Conservation (phyloP, 306 rosid genomes). For the Vigna mungo region DNA sequence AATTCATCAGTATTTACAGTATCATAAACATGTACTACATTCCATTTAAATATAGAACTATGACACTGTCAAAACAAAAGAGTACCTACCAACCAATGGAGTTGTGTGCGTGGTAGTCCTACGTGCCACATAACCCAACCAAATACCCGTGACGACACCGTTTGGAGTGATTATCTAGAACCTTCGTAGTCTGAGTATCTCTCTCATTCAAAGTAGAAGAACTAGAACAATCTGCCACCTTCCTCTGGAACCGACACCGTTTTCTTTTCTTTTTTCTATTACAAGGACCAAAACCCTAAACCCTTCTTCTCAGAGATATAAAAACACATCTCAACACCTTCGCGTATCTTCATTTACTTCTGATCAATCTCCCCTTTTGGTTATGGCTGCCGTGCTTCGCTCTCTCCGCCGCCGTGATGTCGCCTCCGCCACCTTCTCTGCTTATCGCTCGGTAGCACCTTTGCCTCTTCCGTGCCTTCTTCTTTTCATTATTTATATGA, state of each 20-base stretch:
- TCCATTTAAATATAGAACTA: too few relatives aligned
- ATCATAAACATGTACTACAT: too few relatives aligned
- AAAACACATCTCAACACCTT: background rate
- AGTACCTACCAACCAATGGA: background rate
- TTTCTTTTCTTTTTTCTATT: background rate
- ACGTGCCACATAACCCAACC: background rate
- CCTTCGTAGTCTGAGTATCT: slow-evolving; percentile 41
- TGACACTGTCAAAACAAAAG: too few relatives aligned
- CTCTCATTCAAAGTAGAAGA: background rate
- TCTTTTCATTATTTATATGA: background rate
- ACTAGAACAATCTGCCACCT: slow-evolving; percentile 50
- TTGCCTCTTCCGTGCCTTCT: background rate
- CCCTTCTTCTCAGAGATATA: slow-evolving; percentile 16
- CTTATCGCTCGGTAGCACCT: slow-evolving; percentile 66
- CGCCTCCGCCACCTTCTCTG: slow-evolving; percentile 58
- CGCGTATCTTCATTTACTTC: background rate
- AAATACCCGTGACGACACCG: slow-evolving; percentile 25
- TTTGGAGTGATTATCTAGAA: slow-evolving; percentile 52
- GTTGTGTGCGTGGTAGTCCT: background rate
- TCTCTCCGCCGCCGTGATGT: slow-evolving; percentile 63
- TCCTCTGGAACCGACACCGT: background rate
- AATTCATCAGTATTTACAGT: too few relatives aligned
- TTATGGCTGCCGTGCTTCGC: slow-evolving; percentile 68
- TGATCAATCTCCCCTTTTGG: background rate
- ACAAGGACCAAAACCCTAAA: slow-evolving; percentile 48